Conservation (phyloP, 106 monocot genomes). For the Dioscorea dumetorum region DNA sequence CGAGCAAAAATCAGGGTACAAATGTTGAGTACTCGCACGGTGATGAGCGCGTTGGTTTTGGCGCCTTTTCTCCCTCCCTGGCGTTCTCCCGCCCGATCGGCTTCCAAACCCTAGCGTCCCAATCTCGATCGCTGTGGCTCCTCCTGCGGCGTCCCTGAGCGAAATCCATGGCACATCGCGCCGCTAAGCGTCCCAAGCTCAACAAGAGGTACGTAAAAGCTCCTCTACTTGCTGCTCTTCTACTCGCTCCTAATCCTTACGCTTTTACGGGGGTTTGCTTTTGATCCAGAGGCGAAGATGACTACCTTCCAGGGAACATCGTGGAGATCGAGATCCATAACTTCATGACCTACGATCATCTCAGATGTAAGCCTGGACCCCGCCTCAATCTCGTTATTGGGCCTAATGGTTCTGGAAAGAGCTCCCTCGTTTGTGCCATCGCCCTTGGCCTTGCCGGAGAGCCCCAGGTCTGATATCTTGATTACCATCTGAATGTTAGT, state of each 20-base stretch:
- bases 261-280: not conserved
- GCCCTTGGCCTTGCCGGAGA: conserved; percentile 89
- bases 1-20: too few relatives aligned
- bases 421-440: conserved; percentile 94
- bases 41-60: too few relatives aligned
- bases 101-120: too few relatives aligned
- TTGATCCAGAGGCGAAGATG: conserved; percentile 56
- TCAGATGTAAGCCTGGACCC: conserved; percentile 74
- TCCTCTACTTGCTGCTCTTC: not conserved
- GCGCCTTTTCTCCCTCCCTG: too few relatives aligned
- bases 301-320: conserved; percentile 93
- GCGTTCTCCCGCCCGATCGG: too few relatives aligned
- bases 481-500: not conserved
- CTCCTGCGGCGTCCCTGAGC: too few relatives aligned
- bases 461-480: conserved; percentile 53
- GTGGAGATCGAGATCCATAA: conserved; percentile 91
- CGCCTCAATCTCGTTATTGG: conserved; percentile 96
- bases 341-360: conserved; percentile 98
- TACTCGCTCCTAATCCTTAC: not conserved
- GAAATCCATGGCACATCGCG: conserved; percentile 12
- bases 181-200: conserved; percentile 28
- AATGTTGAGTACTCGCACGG: too few relatives aligned
- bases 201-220: conserved; percentile 8
- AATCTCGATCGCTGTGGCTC: too few relatives aligned
- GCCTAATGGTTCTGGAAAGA: conserved; percentile 96